These are phyloP conservation scores for Alternaria sp. DNA, from an alignment of 2,329 filamentous ascomycete genomes.

Conservation along the genomic window DNA sequence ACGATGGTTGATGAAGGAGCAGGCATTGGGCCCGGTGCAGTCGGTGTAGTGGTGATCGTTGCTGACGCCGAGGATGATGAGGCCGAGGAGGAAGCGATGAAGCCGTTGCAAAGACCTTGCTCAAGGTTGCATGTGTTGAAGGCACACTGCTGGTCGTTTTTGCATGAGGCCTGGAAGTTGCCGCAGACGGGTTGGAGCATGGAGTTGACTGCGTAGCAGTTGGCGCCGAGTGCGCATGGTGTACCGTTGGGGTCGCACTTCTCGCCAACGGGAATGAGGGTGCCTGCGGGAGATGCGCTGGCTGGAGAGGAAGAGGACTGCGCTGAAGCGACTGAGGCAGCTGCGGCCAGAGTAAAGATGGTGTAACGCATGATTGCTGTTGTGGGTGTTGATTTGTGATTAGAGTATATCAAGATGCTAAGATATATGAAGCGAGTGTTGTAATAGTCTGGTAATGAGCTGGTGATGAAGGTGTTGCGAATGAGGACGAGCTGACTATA, in stretches of 20 bases:
- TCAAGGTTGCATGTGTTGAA: conserved; percentile 29
- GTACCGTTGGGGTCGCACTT: conserved; percentile 22
- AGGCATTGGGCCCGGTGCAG: conserved; percentile 8
- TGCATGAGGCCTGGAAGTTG: conserved; percentile 33
- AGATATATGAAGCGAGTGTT: neutral
- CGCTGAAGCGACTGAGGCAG: conserved; percentile 19
- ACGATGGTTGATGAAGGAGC: conserved; percentile 23
- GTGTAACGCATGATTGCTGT: conserved; percentile 27
- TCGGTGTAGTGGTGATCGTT: conserved; percentile 3
- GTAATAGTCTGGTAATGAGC: neutral
- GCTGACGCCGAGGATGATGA: conserved; percentile 19
- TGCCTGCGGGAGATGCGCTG: neutral
- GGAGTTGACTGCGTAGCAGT: conserved; percentile 30
- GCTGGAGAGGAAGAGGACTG: conserved; percentile 10
- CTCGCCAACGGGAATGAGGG: conserved; percentile 19
- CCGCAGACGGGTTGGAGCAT: conserved; percentile 23
- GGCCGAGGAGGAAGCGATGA: conserved; percentile 8
- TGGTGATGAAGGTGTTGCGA: neutral
- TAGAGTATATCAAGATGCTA: neutral
- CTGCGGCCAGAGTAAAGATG: conserved; percentile 23
- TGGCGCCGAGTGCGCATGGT: conserved; percentile 24
- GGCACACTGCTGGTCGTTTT: conserved; percentile 27
- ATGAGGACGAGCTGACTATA: neutral
- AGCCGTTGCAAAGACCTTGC: conserved; percentile 29
- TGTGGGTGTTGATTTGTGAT: neutral